Evolutionary conservation across 2,329 filamentous ascomycete species (phyloP), one percentile per base, ranked within the genome.

Genomic region (Cladosporium cucumerinum): DNA sequence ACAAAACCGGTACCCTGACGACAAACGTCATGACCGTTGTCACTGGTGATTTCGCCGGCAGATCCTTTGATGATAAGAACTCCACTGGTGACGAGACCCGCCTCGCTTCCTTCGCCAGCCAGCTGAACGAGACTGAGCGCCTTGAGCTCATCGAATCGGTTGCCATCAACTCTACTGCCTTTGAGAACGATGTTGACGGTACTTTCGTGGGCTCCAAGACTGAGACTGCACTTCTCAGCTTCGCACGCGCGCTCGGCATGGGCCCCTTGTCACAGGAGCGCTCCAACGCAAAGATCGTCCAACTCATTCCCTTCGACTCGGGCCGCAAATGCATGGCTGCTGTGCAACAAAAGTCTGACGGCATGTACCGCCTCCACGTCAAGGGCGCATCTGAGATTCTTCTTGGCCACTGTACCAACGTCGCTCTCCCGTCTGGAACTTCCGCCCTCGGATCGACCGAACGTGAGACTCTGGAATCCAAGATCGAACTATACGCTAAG

Each of bases 11-110:
- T 52, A 92, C 89, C 5, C 78, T 92, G 23, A 92, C 89, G 0
- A 88, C 90, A 65, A 91, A 91, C 73, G 87, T 87, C 75, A 91
- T 91, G 88, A 89, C 87, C 0, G 89, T 92, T 0, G 89, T 92
- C 28, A 87, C 89, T 39, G 89, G 89, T 10, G 87, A 88, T 5
- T 78, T 91, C 43, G 88, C 89, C 39, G 62, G 60, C 5, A 25
- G 74, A 77, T 74, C 79, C 18, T 74, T 79, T 21, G 71, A 73
- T 30, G 66, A 77, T 4, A 81, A 80, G 58, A 82, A 84, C 70
- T 78, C 85, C 12, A 80, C 84, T 2, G 79, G 82, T 7, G 73
- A 77, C 1, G 85, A 87, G 68, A 78, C 84, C 12, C 81, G 84
- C 5, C 77, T 82, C 11, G 73, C 76, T 2, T 83, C 86, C 67